Conservation (phyloP, 345 rosid genomes). For the Passiflora organensis region DNA sequence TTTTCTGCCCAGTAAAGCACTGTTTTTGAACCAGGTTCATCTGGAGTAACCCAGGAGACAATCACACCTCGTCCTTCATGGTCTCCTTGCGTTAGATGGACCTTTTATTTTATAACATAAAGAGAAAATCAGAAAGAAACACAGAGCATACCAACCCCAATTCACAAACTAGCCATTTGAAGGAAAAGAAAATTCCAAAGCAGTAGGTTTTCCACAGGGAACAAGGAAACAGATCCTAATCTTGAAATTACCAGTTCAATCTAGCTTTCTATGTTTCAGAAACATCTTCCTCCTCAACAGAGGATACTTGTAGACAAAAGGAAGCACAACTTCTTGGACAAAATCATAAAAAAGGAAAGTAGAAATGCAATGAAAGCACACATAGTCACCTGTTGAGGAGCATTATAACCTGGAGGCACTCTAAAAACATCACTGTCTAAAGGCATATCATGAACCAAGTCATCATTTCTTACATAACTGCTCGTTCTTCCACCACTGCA, state of each 20-base stretch:
- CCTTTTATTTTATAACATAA: slow-evolving; percentile 10
- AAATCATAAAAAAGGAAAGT: background rate
- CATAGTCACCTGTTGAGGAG: slow-evolving; percentile 30
- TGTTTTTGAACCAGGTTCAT: slow-evolving; percentile 2
- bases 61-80: slow-evolving; percentile 20
- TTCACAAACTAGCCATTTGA: too few relatives aligned
- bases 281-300: too few relatives aligned
- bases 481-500: slow-evolving; percentile 31
- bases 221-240: too few relatives aligned
- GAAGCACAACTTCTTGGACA: background rate
- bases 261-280: too few relatives aligned
- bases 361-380: background rate
- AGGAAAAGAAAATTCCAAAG: too few relatives aligned
- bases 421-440: slow-evolving; percentile 8
- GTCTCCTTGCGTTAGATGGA: slow-evolving; percentile 41
- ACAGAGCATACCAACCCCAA: background rate
- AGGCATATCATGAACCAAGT: slow-evolving; percentile 22
- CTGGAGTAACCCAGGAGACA: slow-evolving; percentile 28
- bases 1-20: slow-evolving; percentile 27
- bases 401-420: slow-evolving; percentile 25
- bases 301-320: too few relatives aligned
- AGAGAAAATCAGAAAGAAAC: background rate
- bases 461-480: slow-evolving; percentile 14
- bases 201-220: too few relatives aligned
- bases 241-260: too few relatives aligned